phyloP scores from a whole-genome alignment of 2,329 filamentous ascomycete species.

The Sporothrix globosa region DNA sequence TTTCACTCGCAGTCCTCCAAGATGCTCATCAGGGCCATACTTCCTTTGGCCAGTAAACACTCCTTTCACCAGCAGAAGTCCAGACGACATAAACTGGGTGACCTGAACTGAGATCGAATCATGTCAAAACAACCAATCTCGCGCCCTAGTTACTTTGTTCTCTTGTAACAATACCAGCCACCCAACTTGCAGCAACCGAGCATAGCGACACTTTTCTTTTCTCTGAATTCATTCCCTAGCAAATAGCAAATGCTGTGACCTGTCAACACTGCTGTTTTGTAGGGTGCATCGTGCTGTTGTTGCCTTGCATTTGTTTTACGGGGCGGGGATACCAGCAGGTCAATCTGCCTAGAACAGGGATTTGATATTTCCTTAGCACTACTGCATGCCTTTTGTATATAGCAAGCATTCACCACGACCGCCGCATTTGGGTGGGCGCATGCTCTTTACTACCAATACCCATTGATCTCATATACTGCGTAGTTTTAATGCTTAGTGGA shows the following conservation, averaged over 20 bases:
- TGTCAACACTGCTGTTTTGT: not conserved
- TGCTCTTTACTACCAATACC: not conserved
- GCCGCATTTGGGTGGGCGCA: not conserved
- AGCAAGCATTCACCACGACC: not conserved
- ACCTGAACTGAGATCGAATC: no score
- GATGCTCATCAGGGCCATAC: constrained; percentile 48
- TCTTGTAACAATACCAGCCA: not conserved
- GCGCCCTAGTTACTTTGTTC: not conserved
- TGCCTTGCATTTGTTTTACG: not conserved
- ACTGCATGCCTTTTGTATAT: constrained; percentile 7
- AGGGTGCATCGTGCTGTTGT: not conserved
- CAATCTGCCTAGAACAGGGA: no score
- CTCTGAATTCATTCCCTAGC: not conserved
- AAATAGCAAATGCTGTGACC: not conserved
- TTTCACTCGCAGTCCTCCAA: constrained; percentile 45
- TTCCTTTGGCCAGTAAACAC: constrained; percentile 41
- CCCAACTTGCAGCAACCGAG: constrained; percentile 15
- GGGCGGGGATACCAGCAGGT: not conserved
- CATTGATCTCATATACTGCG: not conserved
- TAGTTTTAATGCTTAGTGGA: not conserved
- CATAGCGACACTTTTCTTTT: constrained; percentile 21
- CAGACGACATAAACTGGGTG: not conserved
- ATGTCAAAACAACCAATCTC: no score
- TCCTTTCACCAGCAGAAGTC: not conserved
- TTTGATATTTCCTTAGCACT: not conserved